Evolutionary conservation across 1,139 yeast species (phyloP), one percentile per base, ranked within the genome.

Genomic region (Arxiozyma bovina): DNA sequence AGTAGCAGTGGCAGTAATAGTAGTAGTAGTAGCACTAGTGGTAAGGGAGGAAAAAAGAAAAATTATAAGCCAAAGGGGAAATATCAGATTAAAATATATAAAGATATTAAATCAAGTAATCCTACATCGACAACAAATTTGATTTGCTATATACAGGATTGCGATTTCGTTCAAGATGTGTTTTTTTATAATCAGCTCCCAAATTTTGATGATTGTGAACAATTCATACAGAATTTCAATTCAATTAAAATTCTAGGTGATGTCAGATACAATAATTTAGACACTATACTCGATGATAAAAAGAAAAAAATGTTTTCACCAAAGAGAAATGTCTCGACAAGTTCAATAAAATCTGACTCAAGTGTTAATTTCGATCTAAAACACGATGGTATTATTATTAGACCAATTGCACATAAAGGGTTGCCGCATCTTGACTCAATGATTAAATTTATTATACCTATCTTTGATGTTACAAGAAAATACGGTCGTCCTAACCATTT

Each of bases 401-500:
- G 63, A 51, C 71, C 71, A 15, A 53, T 64, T 17, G 63, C 69
- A 7, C 70, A 66, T 55, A 54, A 53, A 22, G 70, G 69, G 15
- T 60, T 66, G 20, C 57, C 60, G 22, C 68, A 64, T 50, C 44
- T 66, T 45, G 68, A 64, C 45, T 54, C 68, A 21, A 54, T 65
- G 59, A 62, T 65, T 43, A 59, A 63, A 51, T 63, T 65, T 47
- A 58, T 63, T 30, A 54, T 66, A 23, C 70, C 70, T 18, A 58
- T 66, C 57, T 60, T 63, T 60, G 67, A 65, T 45, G 60, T 65
- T 25, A 53, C 61, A 18, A 57, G 61, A 27, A 58, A 62, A 22
- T 66, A 66, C 53, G 70, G 70, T 41, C 64, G 70, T 46, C 70
- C 70, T 41, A 55, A 53, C 2, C 61, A 58, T n/a, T 66, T 66